These are phyloP conservation scores for Sordariomycetes sp. DNA, from an alignment of 2,329 filamentous ascomycete genomes.

Conservation along the genomic window DNA sequence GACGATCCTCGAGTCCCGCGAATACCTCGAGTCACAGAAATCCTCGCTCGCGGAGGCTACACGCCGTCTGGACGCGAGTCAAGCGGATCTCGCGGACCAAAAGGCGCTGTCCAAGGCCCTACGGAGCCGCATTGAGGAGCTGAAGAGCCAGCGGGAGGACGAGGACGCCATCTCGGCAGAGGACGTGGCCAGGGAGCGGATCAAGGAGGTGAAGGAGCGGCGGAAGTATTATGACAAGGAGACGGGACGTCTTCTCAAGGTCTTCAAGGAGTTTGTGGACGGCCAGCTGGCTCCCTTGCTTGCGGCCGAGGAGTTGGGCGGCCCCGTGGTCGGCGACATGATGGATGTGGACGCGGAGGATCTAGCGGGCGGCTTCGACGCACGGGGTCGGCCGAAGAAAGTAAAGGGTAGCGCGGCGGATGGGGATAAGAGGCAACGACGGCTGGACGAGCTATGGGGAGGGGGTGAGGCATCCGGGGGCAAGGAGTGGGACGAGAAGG, in stretches of 20 bases:
- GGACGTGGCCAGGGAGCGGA: conserved; percentile 47
- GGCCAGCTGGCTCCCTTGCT: conserved; percentile 60
- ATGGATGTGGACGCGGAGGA: conserved; percentile 49
- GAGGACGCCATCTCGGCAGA: conserved; percentile 44
- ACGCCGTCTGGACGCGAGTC: conserved; percentile 35
- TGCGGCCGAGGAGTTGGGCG: conserved; percentile 71
- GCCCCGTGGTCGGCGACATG: conserved; percentile 66
- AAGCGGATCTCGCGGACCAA: conserved; percentile 38
- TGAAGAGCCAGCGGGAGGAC: conserved; percentile 43
- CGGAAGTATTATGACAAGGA: conserved; percentile 47
- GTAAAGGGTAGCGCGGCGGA: conserved; percentile 17
- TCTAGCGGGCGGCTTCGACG: conserved; percentile 44
- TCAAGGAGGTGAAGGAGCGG: conserved; percentile 45
- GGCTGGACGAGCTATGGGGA: conserved; percentile 54
- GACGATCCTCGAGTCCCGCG: conserved; percentile 50
- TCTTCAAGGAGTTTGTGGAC: conserved; percentile 59
- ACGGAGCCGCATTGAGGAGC: conserved; percentile 40
- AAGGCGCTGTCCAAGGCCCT: conserved; percentile 38
- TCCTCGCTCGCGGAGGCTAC: conserved; percentile 26
- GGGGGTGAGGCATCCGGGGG: conserved; percentile 12
- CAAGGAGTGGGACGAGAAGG: conserved; percentile 28
- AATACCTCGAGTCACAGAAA: conserved; percentile 35
- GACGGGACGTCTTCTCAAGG: conserved; percentile 45
- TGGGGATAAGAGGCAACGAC: conserved; percentile 38
- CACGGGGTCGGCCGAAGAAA: conserved; percentile 42